Evolutionary conservation across 208 protist genomes (phyloP).

Genomic region (Acanthamoeba culbertsoni): DNA sequence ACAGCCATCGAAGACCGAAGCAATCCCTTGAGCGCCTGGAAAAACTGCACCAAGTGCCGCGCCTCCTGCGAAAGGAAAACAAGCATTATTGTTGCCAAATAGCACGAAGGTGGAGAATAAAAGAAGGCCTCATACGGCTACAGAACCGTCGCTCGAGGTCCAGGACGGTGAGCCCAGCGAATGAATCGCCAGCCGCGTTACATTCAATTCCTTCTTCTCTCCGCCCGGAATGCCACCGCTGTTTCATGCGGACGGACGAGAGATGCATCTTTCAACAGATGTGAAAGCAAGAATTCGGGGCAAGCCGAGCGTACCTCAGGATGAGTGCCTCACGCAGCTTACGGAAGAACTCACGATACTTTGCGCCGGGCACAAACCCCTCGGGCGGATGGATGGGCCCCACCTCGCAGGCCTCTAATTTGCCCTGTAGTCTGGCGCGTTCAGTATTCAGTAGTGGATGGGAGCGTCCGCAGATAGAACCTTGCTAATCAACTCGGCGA

Average conservation of each 20-base stretch:
- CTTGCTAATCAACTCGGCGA: background rate
- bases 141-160: background rate
- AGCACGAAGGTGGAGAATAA: no score
- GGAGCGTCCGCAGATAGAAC: no score
- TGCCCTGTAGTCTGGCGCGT: no score
- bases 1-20: conserved; percentile 61
- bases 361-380: background rate
- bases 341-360: background rate
- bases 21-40: conserved; percentile 66
- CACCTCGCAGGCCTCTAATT: background rate
- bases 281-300: no score
- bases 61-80: background rate
- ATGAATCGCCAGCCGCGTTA: conserved; percentile 3
- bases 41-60: conserved; percentile 56
- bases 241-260: background rate
- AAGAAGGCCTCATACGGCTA: background rate
- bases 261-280: no score
- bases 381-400: background rate
- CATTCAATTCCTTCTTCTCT: conserved; percentile 41
- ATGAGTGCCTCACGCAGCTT: background rate
- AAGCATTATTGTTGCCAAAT: no score
- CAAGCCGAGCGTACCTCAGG: background rate
- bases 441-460: no score
- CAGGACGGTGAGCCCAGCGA: conserved; percentile 1
- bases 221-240: background rate